Base-by-base conservation (phyloP, 148 eudicot genomes). In the Talinum fruticosum region DNA sequence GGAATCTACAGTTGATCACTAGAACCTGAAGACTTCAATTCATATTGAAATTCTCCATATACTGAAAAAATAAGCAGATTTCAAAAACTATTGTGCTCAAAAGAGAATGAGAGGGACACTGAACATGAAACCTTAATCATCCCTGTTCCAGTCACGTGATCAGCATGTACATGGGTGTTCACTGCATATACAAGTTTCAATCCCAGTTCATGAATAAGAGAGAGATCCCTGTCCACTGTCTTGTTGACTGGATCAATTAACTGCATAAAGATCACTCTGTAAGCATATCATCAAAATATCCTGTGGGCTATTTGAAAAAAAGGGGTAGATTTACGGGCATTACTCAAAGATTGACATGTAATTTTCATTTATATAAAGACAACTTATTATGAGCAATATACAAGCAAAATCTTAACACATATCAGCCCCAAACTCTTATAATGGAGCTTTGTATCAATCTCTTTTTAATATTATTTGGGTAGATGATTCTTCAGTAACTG, bases 121-220 rank as follows among this genome's bases (percentile, higher is more conserved):
- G 47, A 13, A 79, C 78, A 95, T 12, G 4, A 62, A 26, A 62
- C 99, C 97, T 95, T 95, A 73, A 95, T 88, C 75, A 90, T 69
- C 71, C 99, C 99, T 53, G 92, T 86, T 35, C 99, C 99, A 66
- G 99, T 95, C 82, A 95, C 92, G 86, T 95, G 99, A 89, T 95
- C 99, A 8, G 99, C 99, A 81, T 95, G 98, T 28, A 95, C 98
- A 87, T 95, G 98, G 29, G 98, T 95, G 79, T 95, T 95, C 84
- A 94, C 79, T 32, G 99, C 97, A 85, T 93, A 95, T 21, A 95
- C 69, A 67, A 95, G 97, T 83, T 91, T 95, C 88, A 96, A 83
- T 30, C 99, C 97, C 66, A 96, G 82, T 72, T 96, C 95, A 26
- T 84, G 89, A 75, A 96, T 83, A 59, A 95, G 94, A 65, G 92